These are phyloP conservation scores for Solanum hybrid DNA, from an alignment of 305 asterid genomes.

Conservation along the genomic window DNA sequence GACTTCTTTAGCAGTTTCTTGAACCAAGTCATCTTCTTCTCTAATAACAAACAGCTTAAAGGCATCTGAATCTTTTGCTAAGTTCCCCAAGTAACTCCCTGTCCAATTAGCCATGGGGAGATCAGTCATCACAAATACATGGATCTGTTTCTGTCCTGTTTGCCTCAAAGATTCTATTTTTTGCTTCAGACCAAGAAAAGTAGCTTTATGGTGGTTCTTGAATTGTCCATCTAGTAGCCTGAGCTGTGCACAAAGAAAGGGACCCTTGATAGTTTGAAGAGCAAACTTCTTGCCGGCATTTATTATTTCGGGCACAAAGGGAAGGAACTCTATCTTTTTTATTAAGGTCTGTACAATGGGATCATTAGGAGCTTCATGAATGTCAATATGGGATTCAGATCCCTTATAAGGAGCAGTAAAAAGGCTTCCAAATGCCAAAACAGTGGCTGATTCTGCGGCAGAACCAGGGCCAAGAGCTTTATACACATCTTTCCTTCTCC, in stretches of 20 bases:
- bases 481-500: conserved; percentile 66
- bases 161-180: conserved; percentile 46
- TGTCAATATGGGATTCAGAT: conserved; percentile 75
- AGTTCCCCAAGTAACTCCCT: conserved; percentile 61
- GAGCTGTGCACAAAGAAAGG: conserved; percentile 82
- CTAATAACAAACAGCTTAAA: conserved; percentile 44
- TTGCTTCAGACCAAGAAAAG: conserved; percentile 51
- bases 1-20: conserved; percentile 45
- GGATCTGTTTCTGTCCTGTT: conserved; percentile 51
- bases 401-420: conserved; percentile 74
- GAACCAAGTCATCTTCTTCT: conserved; percentile 49
- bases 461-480: conserved; percentile 68
- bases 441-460: conserved; percentile 46
- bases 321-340: conserved; percentile 57
- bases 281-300: conserved; percentile 67
- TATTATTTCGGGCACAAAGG: conserved; percentile 58
- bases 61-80: conserved; percentile 40
- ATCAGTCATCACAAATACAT: conserved; percentile 84
- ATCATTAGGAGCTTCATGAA: conserved; percentile 51
- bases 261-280: conserved; percentile 42
- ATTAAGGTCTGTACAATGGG: conserved; percentile 45
- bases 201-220: conserved; percentile 67
- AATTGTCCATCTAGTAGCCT: conserved; percentile 91
- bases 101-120: conserved; percentile 70
- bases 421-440: conserved; percentile 76